phyloP scores from a whole-genome alignment of 208 protist species.

The Trypanosoma platydactyli region DNA sequence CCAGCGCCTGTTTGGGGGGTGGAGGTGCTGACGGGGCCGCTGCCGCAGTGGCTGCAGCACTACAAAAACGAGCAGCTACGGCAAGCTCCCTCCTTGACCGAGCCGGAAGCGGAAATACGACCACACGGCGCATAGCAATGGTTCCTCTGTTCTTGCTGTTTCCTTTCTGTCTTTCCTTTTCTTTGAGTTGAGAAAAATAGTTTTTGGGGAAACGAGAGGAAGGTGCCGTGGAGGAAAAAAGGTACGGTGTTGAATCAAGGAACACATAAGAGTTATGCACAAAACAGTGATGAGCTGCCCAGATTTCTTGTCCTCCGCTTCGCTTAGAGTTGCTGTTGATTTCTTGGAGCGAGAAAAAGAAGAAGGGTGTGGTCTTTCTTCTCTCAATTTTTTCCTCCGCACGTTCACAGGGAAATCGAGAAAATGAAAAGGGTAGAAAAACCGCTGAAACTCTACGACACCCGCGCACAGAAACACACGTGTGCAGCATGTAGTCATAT shows the following conservation, averaged over 20 bases:
- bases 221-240: too few species aligned
- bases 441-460: too few species aligned
- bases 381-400: too few species aligned
- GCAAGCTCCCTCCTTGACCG: conserved; percentile 5
- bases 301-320: not conserved
- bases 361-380: too few species aligned
- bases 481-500: not conserved
- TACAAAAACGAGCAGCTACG: conserved; percentile 37
- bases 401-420: too few species aligned
- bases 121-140: conserved; percentile 22
- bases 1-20: conserved; percentile 15
- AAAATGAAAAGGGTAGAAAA: too few species aligned
- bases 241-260: not conserved
- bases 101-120: conserved; percentile 8
- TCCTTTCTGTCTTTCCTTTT: conserved; percentile 6
- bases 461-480: too few species aligned
- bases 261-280: too few species aligned
- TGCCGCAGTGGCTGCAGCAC: conserved; percentile 51
- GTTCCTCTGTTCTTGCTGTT: not conserved
- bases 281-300: too few species aligned
- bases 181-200: too few species aligned
- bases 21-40: conserved; percentile 29
- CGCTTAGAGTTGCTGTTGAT: conserved; percentile 3
- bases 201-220: not conserved
- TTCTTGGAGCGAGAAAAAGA: not conserved